Conservation (phyloP, 2,329 filamentous ascomycete species). For the Drechmeria coniospora region DNA sequence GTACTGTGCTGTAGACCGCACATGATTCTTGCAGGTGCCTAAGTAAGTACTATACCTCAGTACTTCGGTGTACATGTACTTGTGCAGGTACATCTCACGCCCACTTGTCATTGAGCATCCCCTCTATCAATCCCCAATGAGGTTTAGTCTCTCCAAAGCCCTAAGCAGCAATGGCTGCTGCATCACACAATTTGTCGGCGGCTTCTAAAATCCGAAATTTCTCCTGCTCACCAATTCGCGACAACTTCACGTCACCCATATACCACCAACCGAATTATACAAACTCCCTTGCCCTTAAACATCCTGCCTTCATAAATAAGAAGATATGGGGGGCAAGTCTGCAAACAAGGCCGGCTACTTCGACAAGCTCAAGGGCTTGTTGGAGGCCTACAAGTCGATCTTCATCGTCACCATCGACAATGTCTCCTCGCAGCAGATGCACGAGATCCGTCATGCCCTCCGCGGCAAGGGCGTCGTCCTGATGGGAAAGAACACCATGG, state of each 20-base stretch:
- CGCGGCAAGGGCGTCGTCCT: conserved; percentile 86
- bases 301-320: conserved; percentile 91
- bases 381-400: conserved; percentile 92
- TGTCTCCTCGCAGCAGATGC: conserved; percentile 99
- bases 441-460: conserved; percentile 93
- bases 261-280: conserved; percentile 11
- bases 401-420: conserved; percentile 98
- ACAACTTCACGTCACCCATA: conserved; percentile 10
- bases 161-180: conserved; percentile 15
- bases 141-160: conserved; percentile 19
- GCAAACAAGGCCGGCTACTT: conserved; percentile 93
- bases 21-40: no score
- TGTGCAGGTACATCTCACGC: no score
- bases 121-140: no score
- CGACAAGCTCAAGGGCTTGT: conserved; percentile 96
- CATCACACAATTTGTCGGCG: conserved; percentile 15
- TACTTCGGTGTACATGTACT: no score
- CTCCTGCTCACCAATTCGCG: conserved; percentile 5
- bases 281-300: conserved; percentile 65
- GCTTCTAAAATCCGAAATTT: conserved; percentile 11
- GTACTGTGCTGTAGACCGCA: no score
- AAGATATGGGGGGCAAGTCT: conserved; percentile 98
- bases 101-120: no score
- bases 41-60: no score
- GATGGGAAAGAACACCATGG: conserved; percentile 99